Base-by-base conservation (phyloP, 73 alveolate species). In the Paramecium caudatum region DNA sequence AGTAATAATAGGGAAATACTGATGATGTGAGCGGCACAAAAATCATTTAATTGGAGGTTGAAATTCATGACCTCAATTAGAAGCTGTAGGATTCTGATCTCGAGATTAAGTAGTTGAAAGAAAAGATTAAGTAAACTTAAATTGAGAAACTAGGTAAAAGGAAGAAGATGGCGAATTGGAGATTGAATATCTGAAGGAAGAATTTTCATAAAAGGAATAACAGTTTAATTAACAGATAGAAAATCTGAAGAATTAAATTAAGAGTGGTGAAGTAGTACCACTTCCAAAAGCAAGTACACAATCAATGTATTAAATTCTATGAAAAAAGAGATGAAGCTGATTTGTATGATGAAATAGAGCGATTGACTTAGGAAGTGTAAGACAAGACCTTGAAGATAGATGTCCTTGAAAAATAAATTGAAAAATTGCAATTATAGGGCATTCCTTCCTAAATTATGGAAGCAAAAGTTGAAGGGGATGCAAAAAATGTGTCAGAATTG, bases 1-100 rank as follows among this genome's bases (percentile, higher is more conserved):
- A 10, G 12, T 55, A 8, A 55, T 55, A 5, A 12, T 27, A 55
- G 80, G 30, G 30, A 27, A 55, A 23, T 23, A 27, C 80, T 3
- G 80, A 55, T 55, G 80, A 55, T 55, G 80, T 55, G 6, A 55
- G 80, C 30, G 80, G 80, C 23, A 43, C 80, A 6, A 55, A 55
- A 21, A 55, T 55, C 13, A 55, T 55, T 3, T 55, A 55, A 55
- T 55, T 55, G 80, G 80, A 55, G 46, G 80, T 55, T 5, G 80
- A 55, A 23, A 55, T 55, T 1, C 80, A 55, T 55, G 80, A 55
- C 30, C 80, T 55, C 1, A 55, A 55, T 25, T 19, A 55, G 30
- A 6, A 55, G 30, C 30, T 55, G 23, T 25, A 55, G n/a, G 80
- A 55, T 27, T 55, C 80, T 4, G 45, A 37, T 55, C 30, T 27